Evolutionary conservation across 2,329 filamentous ascomycete genomes (phyloP), one percentile per base, ranked within the genome.

Genomic region (Mollisia scopiformis): DNA sequence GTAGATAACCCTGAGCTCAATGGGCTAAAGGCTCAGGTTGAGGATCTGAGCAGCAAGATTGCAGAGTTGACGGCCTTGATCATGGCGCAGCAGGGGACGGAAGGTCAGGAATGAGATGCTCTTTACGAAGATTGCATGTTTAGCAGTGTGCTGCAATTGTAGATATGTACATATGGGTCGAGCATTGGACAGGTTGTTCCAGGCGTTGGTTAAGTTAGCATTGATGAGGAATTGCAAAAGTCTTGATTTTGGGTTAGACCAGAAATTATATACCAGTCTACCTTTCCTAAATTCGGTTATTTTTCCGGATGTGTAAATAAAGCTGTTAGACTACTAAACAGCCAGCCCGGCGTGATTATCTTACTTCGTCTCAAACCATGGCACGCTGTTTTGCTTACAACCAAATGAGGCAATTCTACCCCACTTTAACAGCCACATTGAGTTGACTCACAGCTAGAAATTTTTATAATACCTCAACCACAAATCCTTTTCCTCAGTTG

Each of bases 21-120:
- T 27, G 43, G 43, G 10, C 62, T 74, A 27, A 84, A 87, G 66
- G 76, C 79, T 27, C 81, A 82, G 62, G 80, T 88, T 57, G 73
- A 75, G 3, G 84, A 87, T 64, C 72, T 88, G 66, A 78, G 79
- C 43, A 74, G 73, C 50, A 87, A 87, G 77, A 85, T 88, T 67
- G 84, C 87, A 65, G 80, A 80, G 58, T 74, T 88, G 64, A 85
- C 84, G 0, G 76, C 80, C 21, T 70, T 83, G 51, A 75, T 88
- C 1, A 69, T 84, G 65, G 75, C 77, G 3, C 73, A 86, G 69
- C 84, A 85, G 67, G 72, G 66, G 7, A 63, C 81, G 80, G 1
- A 39, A 16, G 58, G 50, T n/a, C 58, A 64, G 27, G 58, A 61
- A 31, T 64, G 56, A 52, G 16, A 7, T 4, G 3, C 8, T 41